Base-by-base conservation (phyloP, 78 protist genomes). In the Chrysochromulina parva region DNA sequence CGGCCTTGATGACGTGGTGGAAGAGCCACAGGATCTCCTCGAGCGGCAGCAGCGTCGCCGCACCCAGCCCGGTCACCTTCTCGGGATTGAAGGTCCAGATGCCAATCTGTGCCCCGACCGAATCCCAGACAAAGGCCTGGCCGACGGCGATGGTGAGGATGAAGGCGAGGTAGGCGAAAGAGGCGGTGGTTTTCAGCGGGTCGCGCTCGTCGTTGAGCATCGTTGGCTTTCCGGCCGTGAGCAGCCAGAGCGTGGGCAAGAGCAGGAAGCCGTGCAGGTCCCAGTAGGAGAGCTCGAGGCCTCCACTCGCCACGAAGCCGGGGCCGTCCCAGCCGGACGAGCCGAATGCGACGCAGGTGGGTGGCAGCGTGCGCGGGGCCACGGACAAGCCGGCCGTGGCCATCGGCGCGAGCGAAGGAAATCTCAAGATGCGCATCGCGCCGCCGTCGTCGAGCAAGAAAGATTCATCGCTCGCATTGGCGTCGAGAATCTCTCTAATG, bases 1-100 rank as follows among this genome's bases (percentile, higher is more conserved):
- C 69, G 69, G 69, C 69, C 69, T 62, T 62, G 69, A 62, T 16
- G 69, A 62, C 69, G 69, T 62, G 69, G 69, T 62, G 69, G 69
- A 62, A 62, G 69, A 62, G 69, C 69, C 69, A 62, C 16, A 16
- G 26, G 69, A 62, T 62, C 69, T 62, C 69, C 69, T 62, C 69
- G 28, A 16, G 7, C 7, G 69, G 69, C 6, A 62, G 69, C 28
- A 62, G 69, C 24, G 69, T 62, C 24, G 69, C 69, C 24, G 16
- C 69, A 16, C 69, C 69, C 9, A 62, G 69, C 10, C 69, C 69
- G 69, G 69, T 62, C 16, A 6, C 9, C 24, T 62, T 62, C 20
- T 1, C 26, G 26, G 69, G 69, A 22, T 62, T 62, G 69, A 62
- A 62, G 26, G 9, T 22, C 69, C 69, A 62, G 16, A 62, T 62